These are phyloP conservation scores for Forsythia suspensa DNA, from an alignment of 257 asterid genomes.

Conservation along the genomic window DNA sequence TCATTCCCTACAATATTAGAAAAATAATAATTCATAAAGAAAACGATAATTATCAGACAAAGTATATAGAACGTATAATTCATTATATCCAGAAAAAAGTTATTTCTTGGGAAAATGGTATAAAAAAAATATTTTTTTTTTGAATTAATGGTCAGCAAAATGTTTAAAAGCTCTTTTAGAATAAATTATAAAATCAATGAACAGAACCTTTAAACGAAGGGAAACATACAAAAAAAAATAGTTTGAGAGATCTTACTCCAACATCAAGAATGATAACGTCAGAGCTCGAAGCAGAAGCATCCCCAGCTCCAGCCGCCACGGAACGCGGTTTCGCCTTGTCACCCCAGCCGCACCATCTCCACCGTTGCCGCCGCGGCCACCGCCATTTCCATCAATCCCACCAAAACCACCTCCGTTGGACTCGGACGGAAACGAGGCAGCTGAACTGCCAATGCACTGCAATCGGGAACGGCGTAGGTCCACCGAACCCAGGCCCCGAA, in stretches of 20 bases:
- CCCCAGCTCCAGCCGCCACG: conserved; percentile 32
- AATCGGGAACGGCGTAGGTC: conserved; percentile 12
- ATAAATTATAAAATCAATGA: not conserved
- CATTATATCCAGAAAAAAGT: not conserved
- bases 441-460: conserved; percentile 33
- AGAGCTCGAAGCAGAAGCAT: conserved; percentile 36
- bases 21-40: not conserved
- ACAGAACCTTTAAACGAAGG: not conserved
- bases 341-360: conserved; percentile 39
- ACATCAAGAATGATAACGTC: conserved; percentile 57
- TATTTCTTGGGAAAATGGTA: not conserved
- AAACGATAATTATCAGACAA: not conserved
- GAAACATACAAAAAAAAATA: not conserved
- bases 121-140: too few species aligned
- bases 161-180: not conserved
- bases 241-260: conserved; percentile 28
- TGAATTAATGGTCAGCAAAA: not conserved
- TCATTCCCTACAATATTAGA: conserved; percentile 43
- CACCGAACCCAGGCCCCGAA: conserved; percentile 24
- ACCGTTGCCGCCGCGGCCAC: conserved; percentile 29
- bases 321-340: conserved; percentile 31
- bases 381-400: conserved; percentile 31
- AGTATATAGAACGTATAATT: not conserved
- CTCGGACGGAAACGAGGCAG: conserved; percentile 47
- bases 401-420: conserved; percentile 38